A percentile compares a stretch with the other conserved stretches of the same genome.
Evolutionary conservation across 2,329 filamentous ascomycete genomes (phyloP).

Genomic region (Achaetomium macrosporum): DNA sequence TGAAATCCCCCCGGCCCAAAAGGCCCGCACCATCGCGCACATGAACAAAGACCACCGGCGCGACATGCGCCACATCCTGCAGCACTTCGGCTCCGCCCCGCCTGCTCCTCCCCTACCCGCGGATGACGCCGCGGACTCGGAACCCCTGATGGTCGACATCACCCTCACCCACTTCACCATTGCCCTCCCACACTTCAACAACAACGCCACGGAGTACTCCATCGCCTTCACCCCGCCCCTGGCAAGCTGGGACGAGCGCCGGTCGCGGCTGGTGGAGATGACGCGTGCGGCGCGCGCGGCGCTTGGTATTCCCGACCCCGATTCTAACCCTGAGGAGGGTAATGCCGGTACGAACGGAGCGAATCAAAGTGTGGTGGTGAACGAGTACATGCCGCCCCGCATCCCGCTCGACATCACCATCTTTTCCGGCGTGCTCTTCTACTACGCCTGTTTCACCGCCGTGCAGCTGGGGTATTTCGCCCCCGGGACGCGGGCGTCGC

Average conservation of each 20-base stretch:
- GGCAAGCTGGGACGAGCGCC: constrained; percentile 59
- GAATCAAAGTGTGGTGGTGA: constrained; percentile 34
- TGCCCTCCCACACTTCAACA: constrained; percentile 39
- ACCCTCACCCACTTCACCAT: constrained; percentile 58
- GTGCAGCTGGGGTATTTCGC: constrained; percentile 44
- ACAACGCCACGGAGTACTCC: constrained; percentile 31
- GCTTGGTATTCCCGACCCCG: constrained; percentile 45
- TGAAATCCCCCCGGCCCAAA: constrained; percentile 20
- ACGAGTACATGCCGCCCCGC: constrained; percentile 36
- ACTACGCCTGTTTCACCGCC: constrained; percentile 45
- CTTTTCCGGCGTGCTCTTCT: constrained; percentile 50
- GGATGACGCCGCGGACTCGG: constrained; percentile 25
- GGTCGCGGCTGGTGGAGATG: constrained; percentile 68
- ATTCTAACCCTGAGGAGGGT: constrained; percentile 28
- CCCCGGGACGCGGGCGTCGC: constrained; percentile 46
- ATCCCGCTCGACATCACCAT: constrained; percentile 44
- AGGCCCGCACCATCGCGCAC: constrained; percentile 56
- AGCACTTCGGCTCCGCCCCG: constrained; percentile 57
- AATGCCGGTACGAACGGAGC: constrained; percentile 35
- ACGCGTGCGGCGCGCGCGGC: constrained; percentile 47
- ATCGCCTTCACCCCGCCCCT: constrained; percentile 68
- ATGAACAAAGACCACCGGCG: constrained; percentile 81
- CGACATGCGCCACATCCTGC: constrained; percentile 72
- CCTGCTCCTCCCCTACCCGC: constrained; percentile 25
- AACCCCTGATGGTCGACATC: constrained; percentile 58